These are phyloP conservation scores for Globisporangium nodosum DNA, from an alignment of 352 stramenopile species.

Conservation along the genomic window DNA sequence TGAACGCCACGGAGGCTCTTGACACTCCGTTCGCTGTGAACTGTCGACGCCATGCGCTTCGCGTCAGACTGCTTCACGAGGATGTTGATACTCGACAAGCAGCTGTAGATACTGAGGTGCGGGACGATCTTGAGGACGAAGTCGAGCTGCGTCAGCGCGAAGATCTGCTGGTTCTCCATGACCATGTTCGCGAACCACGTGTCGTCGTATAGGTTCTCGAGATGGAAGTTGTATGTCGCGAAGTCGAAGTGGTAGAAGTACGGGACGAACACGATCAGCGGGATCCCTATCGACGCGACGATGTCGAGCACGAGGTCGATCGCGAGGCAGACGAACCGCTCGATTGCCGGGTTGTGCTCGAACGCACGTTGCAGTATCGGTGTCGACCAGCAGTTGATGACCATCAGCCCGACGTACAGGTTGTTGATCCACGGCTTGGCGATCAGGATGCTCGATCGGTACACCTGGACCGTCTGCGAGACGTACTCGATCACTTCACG, in stretches of 20 bases:
- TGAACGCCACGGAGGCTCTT: neutral
- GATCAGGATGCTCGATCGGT: slow-evolving; percentile 35
- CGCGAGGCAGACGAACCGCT: slow-evolving; percentile 6
- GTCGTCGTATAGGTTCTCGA: slow-evolving; percentile 13
- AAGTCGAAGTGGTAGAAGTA: slow-evolving; percentile 6
- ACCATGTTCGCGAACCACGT: slow-evolving; percentile 12
- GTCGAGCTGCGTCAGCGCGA: slow-evolving; percentile 7
- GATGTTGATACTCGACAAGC: slow-evolving; percentile 7
- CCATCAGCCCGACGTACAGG: slow-evolving; percentile 7
- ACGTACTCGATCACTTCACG: slow-evolving; percentile 38
- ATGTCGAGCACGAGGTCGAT: slow-evolving; percentile 5
- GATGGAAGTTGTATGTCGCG: slow-evolving; percentile 8
- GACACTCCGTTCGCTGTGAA: neutral
- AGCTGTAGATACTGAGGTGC: slow-evolving; percentile 13
- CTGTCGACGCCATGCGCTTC: neutral
- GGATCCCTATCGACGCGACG: slow-evolving; percentile 6
- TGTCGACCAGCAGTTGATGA: slow-evolving; percentile 7
- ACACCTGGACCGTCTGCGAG: slow-evolving; percentile 35
- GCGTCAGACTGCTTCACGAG: slow-evolving; percentile 3
- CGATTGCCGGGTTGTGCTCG: slow-evolving; percentile 1
- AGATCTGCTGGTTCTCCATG: slow-evolving; percentile 12
- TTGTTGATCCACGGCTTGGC: slow-evolving; percentile 46
- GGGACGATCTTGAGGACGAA: slow-evolving; percentile 14
- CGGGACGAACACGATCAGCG: slow-evolving; percentile 9
- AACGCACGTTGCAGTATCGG: slow-evolving; percentile 8